A percentile compares a stretch with the other conserved stretches of the same genome.
Conservation (phyloP, 768 basidiomycete genomes). For the Cystoderma amianthinum region DNA sequence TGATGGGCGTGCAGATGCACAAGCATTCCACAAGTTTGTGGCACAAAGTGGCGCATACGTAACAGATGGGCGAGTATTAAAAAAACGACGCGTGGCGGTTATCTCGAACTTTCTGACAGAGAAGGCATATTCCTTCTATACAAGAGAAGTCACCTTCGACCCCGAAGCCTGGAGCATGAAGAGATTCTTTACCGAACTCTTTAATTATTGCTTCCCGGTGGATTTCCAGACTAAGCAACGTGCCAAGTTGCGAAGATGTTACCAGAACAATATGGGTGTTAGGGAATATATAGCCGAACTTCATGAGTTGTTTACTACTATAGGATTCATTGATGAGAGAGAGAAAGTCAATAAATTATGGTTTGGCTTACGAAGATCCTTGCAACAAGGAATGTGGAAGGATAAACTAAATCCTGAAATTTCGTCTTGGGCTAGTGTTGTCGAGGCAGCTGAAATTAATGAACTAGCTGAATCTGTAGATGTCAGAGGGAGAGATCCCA, state of each 20-base stretch:
- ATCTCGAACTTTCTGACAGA: slow-evolving; percentile 20
- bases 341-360: slow-evolving; percentile 27
- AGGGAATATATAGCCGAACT: slow-evolving; percentile 26
- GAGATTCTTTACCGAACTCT: slow-evolving; percentile 23
- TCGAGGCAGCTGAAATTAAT: slow-evolving; percentile 18
- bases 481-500: no score
- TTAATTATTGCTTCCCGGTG: slow-evolving; percentile 29
- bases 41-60: slow-evolving; percentile 15
- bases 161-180: slow-evolving; percentile 16
- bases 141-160: slow-evolving; percentile 17
- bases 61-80: slow-evolving; percentile 9
- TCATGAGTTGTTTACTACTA: slow-evolving; percentile 22
- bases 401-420: slow-evolving; percentile 20
- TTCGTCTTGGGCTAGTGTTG: slow-evolving; percentile 17
- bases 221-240: slow-evolving; percentile 17
- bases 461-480: slow-evolving; percentile 11
- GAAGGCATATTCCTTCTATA: slow-evolving; percentile 22
- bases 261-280: slow-evolving; percentile 20
- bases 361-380: slow-evolving; percentile 16
- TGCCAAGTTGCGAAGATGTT: slow-evolving; percentile 11
- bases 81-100: slow-evolving; percentile 9
- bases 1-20: slow-evolving; percentile 15
- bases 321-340: slow-evolving; percentile 17
- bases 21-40: slow-evolving; percentile 17
- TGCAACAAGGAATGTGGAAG: slow-evolving; percentile 21